Percentiles rank a stretch among this genome's conserved stretches.
phyloP scores from a whole-genome alignment of 2,329 filamentous ascomycete species.

The Mycosphaerella arachidis region DNA sequence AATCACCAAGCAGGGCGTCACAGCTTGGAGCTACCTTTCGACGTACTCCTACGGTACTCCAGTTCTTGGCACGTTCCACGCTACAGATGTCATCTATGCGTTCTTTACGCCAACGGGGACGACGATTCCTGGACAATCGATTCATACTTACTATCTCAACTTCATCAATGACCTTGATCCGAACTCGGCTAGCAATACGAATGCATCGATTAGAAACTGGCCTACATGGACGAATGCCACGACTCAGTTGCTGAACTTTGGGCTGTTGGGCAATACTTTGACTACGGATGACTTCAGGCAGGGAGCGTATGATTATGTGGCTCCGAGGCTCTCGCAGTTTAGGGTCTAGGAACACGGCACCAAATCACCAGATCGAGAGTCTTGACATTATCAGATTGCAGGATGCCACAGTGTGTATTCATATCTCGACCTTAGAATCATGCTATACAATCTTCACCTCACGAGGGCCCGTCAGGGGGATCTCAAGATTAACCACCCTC shows the following conservation, averaged over 20 bases:
- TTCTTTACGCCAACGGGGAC: constrained; percentile 51
- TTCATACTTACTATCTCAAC: constrained; percentile 60
- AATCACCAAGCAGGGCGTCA: constrained; percentile 46
- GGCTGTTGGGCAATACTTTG: constrained; percentile 35
- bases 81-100: constrained; percentile 64
- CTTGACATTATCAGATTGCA: too few species aligned
- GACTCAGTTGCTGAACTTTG: constrained; percentile 49
- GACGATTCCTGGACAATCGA: constrained; percentile 48
- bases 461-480: constrained; percentile 11
- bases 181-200: constrained; percentile 47
- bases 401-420: too few species aligned
- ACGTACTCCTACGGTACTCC: constrained; percentile 68
- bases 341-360: neutral
- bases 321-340: neutral
- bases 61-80: constrained; percentile 70
- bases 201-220: constrained; percentile 42
- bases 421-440: too few species aligned
- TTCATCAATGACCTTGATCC: constrained; percentile 69
- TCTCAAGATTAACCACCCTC: constrained; percentile 11
- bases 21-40: constrained; percentile 67
- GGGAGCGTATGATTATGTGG: neutral
- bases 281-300: constrained; percentile 48
- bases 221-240: constrained; percentile 48
- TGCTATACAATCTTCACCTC: neutral
- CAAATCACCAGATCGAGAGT: too few species aligned